Percentiles rank a stretch among this genome's conserved stretches.
These are phyloP conservation scores for Discostella stelligera DNA, from an alignment of 352 stramenopile genomes.

Conservation along the genomic window DNA sequence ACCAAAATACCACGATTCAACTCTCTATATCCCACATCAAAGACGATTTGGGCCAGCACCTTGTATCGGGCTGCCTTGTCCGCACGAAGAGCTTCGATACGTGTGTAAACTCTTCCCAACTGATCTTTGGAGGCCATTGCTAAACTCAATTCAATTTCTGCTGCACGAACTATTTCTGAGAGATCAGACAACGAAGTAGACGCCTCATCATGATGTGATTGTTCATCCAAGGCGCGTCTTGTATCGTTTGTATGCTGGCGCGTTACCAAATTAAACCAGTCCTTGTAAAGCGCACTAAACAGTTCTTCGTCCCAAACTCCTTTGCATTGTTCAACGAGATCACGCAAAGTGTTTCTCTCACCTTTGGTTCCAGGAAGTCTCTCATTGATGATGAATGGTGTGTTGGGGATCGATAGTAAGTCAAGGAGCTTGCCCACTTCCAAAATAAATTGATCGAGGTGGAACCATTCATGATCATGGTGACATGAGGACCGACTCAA, in stretches of 20 bases:
- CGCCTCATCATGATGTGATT: conserved; percentile 11
- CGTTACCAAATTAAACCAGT: conserved; percentile 77
- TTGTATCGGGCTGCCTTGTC: conserved; percentile 65
- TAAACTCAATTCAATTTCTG: conserved; percentile 77
- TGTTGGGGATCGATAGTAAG: conserved; percentile 55
- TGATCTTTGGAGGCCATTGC: conserved; percentile 58
- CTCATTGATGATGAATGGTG: conserved; percentile 49
- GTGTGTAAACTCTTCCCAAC: conserved; percentile 57
- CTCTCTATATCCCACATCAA: conserved; percentile 77
- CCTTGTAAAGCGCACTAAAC: conserved; percentile 63
- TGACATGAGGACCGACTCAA: neutral
- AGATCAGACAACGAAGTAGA: conserved; percentile 44
- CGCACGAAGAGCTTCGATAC: conserved; percentile 52
- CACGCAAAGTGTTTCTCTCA: conserved; percentile 30
- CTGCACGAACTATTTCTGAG: conserved; percentile 61
- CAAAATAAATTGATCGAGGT: conserved; percentile 45
- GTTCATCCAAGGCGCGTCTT: conserved; percentile 22
- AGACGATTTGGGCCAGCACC: conserved; percentile 71
- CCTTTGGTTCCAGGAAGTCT: conserved; percentile 31
- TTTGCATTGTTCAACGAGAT: conserved; percentile 56
- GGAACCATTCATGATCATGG: conserved; percentile 27
- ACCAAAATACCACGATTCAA: conserved; percentile 74
- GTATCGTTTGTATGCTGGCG: conserved; percentile 20
- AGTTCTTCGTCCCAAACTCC: conserved; percentile 71
- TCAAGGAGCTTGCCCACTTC: conserved; percentile 58